A percentile compares a stretch with the other conserved stretches of the same genome.
Conservation (phyloP, 352 stramenopile species). For the Globisporangium splendens region DNA sequence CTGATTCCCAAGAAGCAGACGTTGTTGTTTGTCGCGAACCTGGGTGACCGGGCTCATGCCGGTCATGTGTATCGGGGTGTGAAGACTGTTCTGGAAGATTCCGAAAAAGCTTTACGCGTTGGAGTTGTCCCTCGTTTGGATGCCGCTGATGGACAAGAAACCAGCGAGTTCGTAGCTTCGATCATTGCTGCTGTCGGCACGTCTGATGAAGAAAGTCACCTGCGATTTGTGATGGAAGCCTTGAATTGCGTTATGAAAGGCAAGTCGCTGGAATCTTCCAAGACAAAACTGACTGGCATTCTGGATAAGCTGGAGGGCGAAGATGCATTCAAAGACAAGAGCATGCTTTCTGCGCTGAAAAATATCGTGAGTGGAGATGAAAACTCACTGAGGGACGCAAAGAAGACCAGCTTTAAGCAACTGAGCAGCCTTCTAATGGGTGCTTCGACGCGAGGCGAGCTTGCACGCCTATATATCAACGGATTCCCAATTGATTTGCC, state of each 20-base stretch:
- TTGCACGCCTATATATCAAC: constrained; percentile 66
- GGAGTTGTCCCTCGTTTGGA: constrained; percentile 46
- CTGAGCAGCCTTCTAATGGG: constrained; percentile 44
- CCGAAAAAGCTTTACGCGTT: constrained; percentile 55
- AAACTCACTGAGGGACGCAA: constrained; percentile 16
- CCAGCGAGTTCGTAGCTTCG: constrained; percentile 27
- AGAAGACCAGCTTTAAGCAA: constrained; percentile 24
- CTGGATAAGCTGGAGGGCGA: constrained; percentile 26
- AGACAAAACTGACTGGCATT: constrained; percentile 45
- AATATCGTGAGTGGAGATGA: constrained; percentile 15
- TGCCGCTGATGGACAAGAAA: constrained; percentile 8
- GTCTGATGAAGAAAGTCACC: constrained; percentile 47
- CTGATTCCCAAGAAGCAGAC: constrained; percentile 68
- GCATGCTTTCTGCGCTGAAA: constrained; percentile 13
- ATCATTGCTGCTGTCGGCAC: constrained; percentile 48
- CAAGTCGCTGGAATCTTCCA: constrained; percentile 44
- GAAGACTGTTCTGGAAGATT: constrained; percentile 66
- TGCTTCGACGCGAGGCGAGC: constrained; percentile 23
- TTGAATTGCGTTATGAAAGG: constrained; percentile 51
- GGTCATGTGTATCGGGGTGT: constrained; percentile 52
- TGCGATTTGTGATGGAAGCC: constrained; percentile 56
- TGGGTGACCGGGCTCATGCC: constrained; percentile 48
- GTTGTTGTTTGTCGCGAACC: constrained; percentile 52
- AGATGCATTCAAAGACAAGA: constrained; percentile 6
- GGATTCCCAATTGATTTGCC: constrained; percentile 59